phyloP scores from a whole-genome alignment of 805 yeast species.

The Barnettozyma sp. region DNA sequence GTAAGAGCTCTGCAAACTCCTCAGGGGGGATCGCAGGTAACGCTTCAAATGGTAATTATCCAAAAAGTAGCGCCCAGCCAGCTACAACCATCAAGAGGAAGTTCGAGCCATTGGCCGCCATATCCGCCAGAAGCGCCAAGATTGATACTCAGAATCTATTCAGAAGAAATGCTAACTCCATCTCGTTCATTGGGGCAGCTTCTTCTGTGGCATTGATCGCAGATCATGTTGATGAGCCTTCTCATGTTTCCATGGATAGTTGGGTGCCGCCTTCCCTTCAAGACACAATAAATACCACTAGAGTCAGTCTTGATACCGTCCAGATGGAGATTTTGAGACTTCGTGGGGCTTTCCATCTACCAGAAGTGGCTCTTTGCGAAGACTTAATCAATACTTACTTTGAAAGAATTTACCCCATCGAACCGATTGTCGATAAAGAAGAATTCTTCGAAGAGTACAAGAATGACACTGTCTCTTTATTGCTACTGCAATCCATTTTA shows the following conservation, averaged over 20 bases:
- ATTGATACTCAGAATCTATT: constrained; percentile 23
- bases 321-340: constrained; percentile 59
- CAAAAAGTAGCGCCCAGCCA: constrained; percentile 10
- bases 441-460: constrained; percentile 54
- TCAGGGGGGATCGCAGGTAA: no score
- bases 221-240: constrained; percentile 26
- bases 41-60: constrained; percentile 11
- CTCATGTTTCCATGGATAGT: constrained; percentile 30
- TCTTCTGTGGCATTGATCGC: constrained; percentile 33
- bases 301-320: constrained; percentile 39
- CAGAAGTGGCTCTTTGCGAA: constrained; percentile 49
- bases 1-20: neutral
- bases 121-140: constrained; percentile 27
- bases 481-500: constrained; percentile 61
- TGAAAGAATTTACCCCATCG: constrained; percentile 54
- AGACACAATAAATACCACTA: constrained; percentile 23
- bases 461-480: constrained; percentile 50
- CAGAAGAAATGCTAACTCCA: constrained; percentile 16
- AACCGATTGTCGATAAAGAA: constrained; percentile 60
- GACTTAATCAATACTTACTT: constrained; percentile 59
- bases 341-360: constrained; percentile 66
- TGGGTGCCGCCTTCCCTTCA: constrained; percentile 22
- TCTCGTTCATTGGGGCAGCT: constrained; percentile 48
- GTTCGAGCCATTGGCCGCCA: constrained; percentile 29
- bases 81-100: constrained; percentile 23